These are phyloP conservation scores for Pleurotus tuber-regium DNA, from an alignment of 768 basidiomycete species.

Conservation along the genomic window DNA sequence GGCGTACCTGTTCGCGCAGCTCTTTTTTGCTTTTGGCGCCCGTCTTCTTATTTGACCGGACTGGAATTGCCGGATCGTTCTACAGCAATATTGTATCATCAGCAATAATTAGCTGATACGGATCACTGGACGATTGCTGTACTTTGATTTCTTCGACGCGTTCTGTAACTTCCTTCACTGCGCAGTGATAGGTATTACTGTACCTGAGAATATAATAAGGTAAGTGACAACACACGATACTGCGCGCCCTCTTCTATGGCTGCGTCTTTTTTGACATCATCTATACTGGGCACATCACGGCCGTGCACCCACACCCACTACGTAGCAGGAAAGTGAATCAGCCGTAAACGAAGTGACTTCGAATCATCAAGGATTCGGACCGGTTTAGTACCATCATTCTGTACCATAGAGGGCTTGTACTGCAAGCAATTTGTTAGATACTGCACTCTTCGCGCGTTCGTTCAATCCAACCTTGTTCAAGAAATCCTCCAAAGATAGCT, in stretches of 20 bases:
- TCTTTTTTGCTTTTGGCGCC: conserved; percentile 76
- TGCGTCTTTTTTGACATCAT: conserved; percentile 20
- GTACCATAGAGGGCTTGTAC: conserved; percentile 78
- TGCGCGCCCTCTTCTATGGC: conserved; percentile 46
- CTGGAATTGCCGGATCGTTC: conserved; percentile 66
- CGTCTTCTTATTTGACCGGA: conserved; percentile 68
- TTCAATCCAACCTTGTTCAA: conserved; percentile 54
- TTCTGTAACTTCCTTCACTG: conserved; percentile 58
- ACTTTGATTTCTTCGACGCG: conserved; percentile 64
- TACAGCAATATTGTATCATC: conserved; percentile 20
- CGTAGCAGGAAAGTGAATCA: neutral
- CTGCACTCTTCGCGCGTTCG: no score
- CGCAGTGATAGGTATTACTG: neutral
- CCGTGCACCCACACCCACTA: conserved; percentile 69
- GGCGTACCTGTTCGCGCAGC: conserved; percentile 59
- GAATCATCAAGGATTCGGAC: conserved; percentile 33
- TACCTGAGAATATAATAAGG: neutral
- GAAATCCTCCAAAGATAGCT: conserved; percentile 48
- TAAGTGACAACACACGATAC: conserved; percentile 32
- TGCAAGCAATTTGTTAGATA: conserved; percentile 21
- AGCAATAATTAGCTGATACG: neutral
- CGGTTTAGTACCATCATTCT: conserved; percentile 74
- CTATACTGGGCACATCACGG: conserved; percentile 20
- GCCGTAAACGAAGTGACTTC: neutral
- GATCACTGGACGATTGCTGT: conserved; percentile 9